Evolutionary conservation across 129 eudicot species (phyloP), one percentile per base, ranked within the genome.

Genomic region (Pseudognaphalium luteoalbum): DNA sequence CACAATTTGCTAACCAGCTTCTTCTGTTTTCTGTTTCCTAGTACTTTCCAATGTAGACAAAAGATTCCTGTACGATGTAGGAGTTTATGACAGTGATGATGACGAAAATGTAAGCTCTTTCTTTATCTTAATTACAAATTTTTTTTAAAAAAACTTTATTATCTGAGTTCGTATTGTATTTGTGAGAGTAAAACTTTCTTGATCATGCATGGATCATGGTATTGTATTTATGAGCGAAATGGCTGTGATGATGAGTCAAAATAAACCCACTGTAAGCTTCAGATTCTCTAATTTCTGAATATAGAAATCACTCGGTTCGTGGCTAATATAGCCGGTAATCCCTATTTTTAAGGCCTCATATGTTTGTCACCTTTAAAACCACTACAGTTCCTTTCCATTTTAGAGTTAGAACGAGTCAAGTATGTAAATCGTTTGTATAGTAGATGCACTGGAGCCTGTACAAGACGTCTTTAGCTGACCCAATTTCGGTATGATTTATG

Each of bases 41-140:
- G 98, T 93, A 19, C 87, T 93, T 52, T 90, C 98, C 61, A 92
- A 93, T 75, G 84, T 63, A 50, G 86, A 88, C 86, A 93, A 90
- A 84, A 83, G 97, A 80, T 88, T 90, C 77, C 75, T 90, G 75
- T 93, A 90, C 83, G 97, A 93, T 47, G 95, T 88, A 34, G 98
- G 98, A 76, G 84, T 87, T 52, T 93, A 93, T 63, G 89, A 90
- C 54, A 66, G 81, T 58, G 86, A 82, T 79, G 96, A 85, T 71
- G 96, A 88, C 65, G 87, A 93, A 70, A 70, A 84, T 73, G 98
- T 93, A 80, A 87, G 84, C 67, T 21, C 32, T n/a, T 68, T 25
- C 47, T 69, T 70, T 62, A 12, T 34, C 25, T 28, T 6, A 6
- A 59, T 44, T 28, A 14, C 8, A 60, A n/a, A n/a, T 17, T 22